A percentile compares a stretch with the other conserved stretches of the same genome.
These are phyloP conservation scores for Daedalea quercina DNA, from an alignment of 768 basidiomycete species.

Conservation along the genomic window DNA sequence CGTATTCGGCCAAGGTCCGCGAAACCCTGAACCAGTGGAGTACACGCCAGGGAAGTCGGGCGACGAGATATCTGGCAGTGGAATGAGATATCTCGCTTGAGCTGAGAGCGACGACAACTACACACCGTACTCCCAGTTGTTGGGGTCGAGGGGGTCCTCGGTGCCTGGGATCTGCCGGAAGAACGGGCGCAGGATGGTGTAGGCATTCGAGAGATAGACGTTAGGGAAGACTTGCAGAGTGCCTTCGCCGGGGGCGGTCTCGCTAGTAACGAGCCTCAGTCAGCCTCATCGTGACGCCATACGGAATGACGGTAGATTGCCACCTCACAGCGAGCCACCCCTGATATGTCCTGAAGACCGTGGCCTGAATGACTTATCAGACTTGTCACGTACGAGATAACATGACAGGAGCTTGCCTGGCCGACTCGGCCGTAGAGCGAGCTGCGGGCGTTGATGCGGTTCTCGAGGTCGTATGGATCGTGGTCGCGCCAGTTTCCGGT, in stretches of 20 bases:
- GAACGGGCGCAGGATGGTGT: slow-evolving; percentile 72
- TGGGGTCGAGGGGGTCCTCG: slow-evolving; percentile 21
- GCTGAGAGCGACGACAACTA: neutral
- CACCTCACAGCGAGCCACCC: slow-evolving; percentile 74
- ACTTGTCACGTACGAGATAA: neutral
- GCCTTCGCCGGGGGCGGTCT: slow-evolving; percentile 64
- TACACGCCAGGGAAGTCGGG: slow-evolving; percentile 29
- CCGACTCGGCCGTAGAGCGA: slow-evolving; percentile 56
- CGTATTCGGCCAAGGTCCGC: slow-evolving; percentile 43
- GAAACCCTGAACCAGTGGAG: slow-evolving; percentile 22
- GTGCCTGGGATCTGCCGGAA: slow-evolving; percentile 43
- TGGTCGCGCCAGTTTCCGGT: slow-evolving; percentile 56
- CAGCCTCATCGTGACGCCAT: slow-evolving; percentile 1
- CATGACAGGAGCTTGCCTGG: slow-evolving; percentile 29
- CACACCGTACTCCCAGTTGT: slow-evolving; percentile 20
- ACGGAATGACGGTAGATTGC: neutral
- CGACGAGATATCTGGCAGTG: slow-evolving; percentile 19
- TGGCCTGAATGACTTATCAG: slow-evolving; percentile 8
- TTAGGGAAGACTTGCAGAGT: slow-evolving; percentile 66
- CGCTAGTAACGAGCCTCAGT: slow-evolving; percentile 30
- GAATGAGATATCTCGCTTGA: neutral
- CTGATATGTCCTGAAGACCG: slow-evolving; percentile 49
- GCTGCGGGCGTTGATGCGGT: slow-evolving; percentile 51
- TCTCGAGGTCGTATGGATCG: slow-evolving; percentile 59
- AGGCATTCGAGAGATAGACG: slow-evolving; percentile 60